phyloP scores from a whole-genome alignment of 2,329 filamentous ascomycete species.

The Fusarium agapanthi region DNA sequence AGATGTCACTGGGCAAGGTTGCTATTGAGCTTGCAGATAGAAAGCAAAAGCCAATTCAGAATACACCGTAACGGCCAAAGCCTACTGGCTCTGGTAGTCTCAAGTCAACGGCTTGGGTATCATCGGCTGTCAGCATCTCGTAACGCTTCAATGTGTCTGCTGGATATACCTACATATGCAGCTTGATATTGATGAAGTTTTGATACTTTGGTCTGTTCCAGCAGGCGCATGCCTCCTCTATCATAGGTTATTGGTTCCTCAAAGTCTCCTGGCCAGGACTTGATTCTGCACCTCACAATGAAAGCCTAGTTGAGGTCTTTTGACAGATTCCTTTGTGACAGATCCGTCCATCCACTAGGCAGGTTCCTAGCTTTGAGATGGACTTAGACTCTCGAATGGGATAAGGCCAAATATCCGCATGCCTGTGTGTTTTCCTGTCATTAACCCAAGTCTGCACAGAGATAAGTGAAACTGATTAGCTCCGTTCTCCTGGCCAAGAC shows the following conservation, averaged over 20 bases:
- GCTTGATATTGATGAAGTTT: constrained; percentile 3
- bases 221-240: neutral
- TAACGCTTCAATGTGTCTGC: constrained; percentile 2
- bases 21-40: constrained; percentile 12
- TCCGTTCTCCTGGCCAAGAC: neutral
- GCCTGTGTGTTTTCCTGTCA: neutral
- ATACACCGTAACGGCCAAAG: constrained; percentile 26
- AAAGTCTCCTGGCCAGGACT: neutral
- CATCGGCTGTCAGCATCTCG: constrained; percentile 31
- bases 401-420: neutral
- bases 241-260: neutral
- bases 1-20: constrained; percentile 34
- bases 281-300: neutral
- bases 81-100: constrained; percentile 12
- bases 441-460: neutral
- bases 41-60: constrained; percentile 28
- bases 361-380: neutral
- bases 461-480: neutral
- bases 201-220: neutral
- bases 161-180: neutral
- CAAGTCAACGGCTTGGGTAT: constrained; percentile 23
- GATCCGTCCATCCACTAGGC: constrained; percentile 8
- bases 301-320: neutral
- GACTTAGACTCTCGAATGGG: constrained; percentile 1
- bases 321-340: neutral